Evolutionary conservation across 169 alveolate species (phyloP).

Genomic region (Cryptosporidium felis): DNA sequence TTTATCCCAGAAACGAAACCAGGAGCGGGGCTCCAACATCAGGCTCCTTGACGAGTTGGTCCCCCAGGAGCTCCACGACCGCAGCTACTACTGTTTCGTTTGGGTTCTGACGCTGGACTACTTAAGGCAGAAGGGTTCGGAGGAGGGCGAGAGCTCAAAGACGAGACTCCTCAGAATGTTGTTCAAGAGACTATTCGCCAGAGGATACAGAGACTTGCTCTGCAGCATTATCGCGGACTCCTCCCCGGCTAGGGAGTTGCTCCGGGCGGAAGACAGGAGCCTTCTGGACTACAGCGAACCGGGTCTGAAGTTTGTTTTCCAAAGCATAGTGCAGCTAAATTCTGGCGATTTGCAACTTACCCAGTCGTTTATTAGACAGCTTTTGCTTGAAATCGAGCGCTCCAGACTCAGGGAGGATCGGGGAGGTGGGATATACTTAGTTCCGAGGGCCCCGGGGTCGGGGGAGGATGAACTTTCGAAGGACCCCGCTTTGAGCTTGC

Average conservation of each 20-base stretch:
- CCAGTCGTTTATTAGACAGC: neutral
- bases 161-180: neutral
- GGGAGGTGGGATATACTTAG: too few species aligned
- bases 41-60: constrained; percentile 5
- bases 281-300: neutral
- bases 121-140: neutral
- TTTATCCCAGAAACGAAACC: neutral
- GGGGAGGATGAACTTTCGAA: too few species aligned
- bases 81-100: neutral
- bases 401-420: too few species aligned
- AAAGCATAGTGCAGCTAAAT: neutral
- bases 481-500: too few species aligned
- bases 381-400: neutral
- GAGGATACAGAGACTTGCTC: constrained; percentile 21
- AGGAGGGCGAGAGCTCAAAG: neutral
- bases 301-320: neutral
- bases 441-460: too few species aligned
- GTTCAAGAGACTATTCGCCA: constrained; percentile 9
- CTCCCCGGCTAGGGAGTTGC: too few species aligned
- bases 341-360: neutral
- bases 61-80: constrained; percentile 35
- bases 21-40: neutral
- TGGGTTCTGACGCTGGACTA: neutral
- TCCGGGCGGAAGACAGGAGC: too few species aligned
- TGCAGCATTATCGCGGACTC: neutral